Evolutionary conservation across 192 early-diverging fungal species (phyloP), one percentile per base, ranked within the genome.

Genomic region (Kickxella alabastrina): DNA sequence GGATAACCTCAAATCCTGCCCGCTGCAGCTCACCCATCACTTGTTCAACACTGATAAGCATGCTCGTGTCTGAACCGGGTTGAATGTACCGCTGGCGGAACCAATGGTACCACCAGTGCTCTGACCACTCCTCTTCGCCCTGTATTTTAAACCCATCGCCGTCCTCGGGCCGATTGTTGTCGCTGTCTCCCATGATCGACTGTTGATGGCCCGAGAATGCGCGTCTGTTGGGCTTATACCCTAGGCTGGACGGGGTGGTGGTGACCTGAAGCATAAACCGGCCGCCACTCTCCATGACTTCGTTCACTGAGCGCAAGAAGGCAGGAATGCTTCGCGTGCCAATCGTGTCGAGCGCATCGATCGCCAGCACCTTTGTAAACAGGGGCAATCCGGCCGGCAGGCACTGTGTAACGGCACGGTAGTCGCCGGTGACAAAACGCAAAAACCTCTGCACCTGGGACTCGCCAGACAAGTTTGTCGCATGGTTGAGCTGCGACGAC

Each of bases 21-120:
- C 52, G 52, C 43, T 78, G 68, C 36, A 78, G 54, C 32, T 72
- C 68, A 18, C 44, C 44, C 56, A 78, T 59, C 15, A 72, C 54
- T 12, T 72, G 60, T 15, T 67, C 64, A 13, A 78, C 41, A 39
- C 54, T 72, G 27, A 53, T n/a, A 35, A 64, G 49, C 62, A 65
- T 62, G 39, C 57, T 60, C 2, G 75, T 78, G 39, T 72, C 75
- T 19, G 68, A 54, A 3, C 75, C 68, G 3, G 75, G 75, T 36
- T 59, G 65, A 51, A 78, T 72, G 42, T 67, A 52, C 21, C 41
- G 37, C 50, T 68, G 65, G 10, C 64, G 52, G 55, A 68, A 78
- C 68, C 64, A 63, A 54, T 78, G 75, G 65, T 78, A 78, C 64
- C 69, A 71, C 64, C 68, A 72, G 48, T 59, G 57, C 54, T 78